Evolutionary conservation across 2,329 filamentous ascomycete genomes (phyloP).

Genomic region (Nothophoma quercina): DNA sequence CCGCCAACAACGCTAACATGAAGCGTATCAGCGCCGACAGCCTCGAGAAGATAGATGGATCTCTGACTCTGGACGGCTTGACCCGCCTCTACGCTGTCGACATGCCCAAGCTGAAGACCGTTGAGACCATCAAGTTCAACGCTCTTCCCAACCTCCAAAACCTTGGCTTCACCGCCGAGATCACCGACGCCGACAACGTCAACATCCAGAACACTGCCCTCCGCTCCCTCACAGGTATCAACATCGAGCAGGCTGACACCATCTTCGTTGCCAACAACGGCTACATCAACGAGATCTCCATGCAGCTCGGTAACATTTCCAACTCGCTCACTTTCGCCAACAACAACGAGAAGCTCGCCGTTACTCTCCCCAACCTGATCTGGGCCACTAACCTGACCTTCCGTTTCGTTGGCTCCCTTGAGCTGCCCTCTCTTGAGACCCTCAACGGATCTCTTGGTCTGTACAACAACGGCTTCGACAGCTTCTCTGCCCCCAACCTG

Average conservation of each 20-base stretch:
- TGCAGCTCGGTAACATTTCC: constrained; percentile 79
- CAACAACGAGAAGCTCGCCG: constrained; percentile 76
- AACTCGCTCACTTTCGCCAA: constrained; percentile 74
- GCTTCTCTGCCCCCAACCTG: constrained; percentile 72
- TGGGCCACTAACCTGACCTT: constrained; percentile 83
- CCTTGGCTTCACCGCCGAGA: constrained; percentile 67
- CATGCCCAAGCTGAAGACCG: constrained; percentile 70
- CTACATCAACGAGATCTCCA: constrained; percentile 76
- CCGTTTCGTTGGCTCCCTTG: constrained; percentile 78
- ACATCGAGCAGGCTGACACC: constrained; percentile 73
- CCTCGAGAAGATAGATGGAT: constrained; percentile 71
- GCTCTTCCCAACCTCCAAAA: constrained; percentile 71
- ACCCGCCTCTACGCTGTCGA: constrained; percentile 72
- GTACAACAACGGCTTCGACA: constrained; percentile 76
- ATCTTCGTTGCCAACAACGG: constrained; percentile 88
- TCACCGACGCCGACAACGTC: constrained; percentile 73
- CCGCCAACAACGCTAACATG: constrained; percentile 65
- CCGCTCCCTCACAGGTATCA: constrained; percentile 78
- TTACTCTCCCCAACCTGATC: constrained; percentile 80
- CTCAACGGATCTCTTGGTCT: constrained; percentile 85
- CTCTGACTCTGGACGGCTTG: constrained; percentile 73
- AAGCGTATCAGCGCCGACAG: constrained; percentile 67
- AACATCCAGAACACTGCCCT: constrained; percentile 87
- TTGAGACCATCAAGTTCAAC: constrained; percentile 73
- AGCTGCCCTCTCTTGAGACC: constrained; percentile 73